phyloP scores from a whole-genome alignment of 176 grass and related monocot species.

The Urochloa ruziziensis region DNA sequence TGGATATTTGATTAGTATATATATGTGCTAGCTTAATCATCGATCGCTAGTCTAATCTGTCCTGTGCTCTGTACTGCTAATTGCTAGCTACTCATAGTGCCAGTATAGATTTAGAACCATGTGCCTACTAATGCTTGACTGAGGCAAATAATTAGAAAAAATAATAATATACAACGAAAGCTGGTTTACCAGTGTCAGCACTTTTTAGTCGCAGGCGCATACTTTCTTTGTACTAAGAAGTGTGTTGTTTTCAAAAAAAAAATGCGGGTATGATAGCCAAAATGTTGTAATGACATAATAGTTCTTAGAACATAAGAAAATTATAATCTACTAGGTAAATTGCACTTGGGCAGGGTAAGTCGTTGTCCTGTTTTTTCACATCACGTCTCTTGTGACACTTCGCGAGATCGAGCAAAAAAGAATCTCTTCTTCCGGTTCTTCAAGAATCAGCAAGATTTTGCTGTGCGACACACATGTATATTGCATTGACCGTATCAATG shows the following conservation, averaged over 20 bases:
- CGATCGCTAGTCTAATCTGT: conserved; percentile 10
- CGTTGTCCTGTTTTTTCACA: not conserved
- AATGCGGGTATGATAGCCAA: too few relatives aligned
- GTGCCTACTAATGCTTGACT: not conserved
- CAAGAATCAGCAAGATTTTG: not conserved
- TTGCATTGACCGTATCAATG: not conserved
- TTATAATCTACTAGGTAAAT: too few relatives aligned
- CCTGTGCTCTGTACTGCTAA: not conserved
- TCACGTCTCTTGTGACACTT: not conserved
- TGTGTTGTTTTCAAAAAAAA: too few relatives aligned
- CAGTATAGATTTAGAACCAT: conserved; percentile 9
- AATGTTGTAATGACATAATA: not conserved
- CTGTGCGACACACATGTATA: not conserved
- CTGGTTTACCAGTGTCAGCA: not conserved
- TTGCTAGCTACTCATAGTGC: not conserved
- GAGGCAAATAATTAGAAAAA: not conserved
- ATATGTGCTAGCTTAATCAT: conserved; percentile 31
- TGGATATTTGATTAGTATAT: conserved; percentile 22
- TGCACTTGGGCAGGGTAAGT: not conserved
- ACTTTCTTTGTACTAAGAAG: not conserved
- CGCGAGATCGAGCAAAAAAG: not conserved
- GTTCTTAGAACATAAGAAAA: not conserved
- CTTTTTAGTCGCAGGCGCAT: too few relatives aligned
- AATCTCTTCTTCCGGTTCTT: not conserved
- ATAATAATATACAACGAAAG: not conserved